Evolutionary conservation across 768 basidiomycete species (phyloP).

Genomic region (Kockovaella imperatae): DNA sequence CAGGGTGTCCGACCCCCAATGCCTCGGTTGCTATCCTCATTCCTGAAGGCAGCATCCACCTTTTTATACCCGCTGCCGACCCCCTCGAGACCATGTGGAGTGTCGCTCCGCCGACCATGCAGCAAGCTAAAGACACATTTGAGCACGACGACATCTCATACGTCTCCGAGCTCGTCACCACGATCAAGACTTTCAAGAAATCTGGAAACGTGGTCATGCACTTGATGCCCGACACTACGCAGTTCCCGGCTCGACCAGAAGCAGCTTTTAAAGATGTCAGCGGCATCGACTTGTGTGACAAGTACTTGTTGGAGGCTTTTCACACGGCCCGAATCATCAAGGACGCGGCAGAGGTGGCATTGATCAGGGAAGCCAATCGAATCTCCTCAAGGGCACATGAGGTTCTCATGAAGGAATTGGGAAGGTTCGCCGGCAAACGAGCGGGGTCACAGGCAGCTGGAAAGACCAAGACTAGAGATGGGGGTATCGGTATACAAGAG

Average conservation of each 20-base stretch:
- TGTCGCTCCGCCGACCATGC: slow-evolving; percentile 65
- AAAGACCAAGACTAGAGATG: slow-evolving; percentile 1
- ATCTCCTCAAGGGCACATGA: slow-evolving; percentile 88
- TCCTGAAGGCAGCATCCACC: slow-evolving; percentile 43
- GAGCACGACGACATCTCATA: slow-evolving; percentile 50
- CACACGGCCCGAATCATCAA: slow-evolving; percentile 75
- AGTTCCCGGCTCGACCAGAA: slow-evolving; percentile 31
- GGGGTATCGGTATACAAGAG: slow-evolving; percentile 44
- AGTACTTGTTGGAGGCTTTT: slow-evolving; percentile 67
- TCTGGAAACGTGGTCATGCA: slow-evolving; percentile 10
- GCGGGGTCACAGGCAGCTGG: slow-evolving; percentile 45
- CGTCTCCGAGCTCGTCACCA: slow-evolving; percentile 46
- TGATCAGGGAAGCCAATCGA: slow-evolving; percentile 69
- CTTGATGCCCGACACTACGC: slow-evolving; percentile 30
- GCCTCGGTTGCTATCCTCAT: slow-evolving; percentile 60
- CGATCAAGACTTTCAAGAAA: too few relatives aligned
- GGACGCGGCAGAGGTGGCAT: slow-evolving; percentile 61
- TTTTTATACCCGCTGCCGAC: slow-evolving; percentile 73
- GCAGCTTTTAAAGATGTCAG: too few relatives aligned
- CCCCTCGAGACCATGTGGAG: slow-evolving; percentile 65
- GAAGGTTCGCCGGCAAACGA: slow-evolving; percentile 48
- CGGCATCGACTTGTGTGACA: too few relatives aligned
- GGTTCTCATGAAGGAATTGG: slow-evolving; percentile 82
- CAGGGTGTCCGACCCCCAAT: slow-evolving; percentile 67
- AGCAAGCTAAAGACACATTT: slow-evolving; percentile 49